A percentile compares a stretch with the other conserved stretches of the same genome.
Evolutionary conservation across 768 basidiomycete genomes (phyloP).

Genomic region (Termitomyces sp.): DNA sequence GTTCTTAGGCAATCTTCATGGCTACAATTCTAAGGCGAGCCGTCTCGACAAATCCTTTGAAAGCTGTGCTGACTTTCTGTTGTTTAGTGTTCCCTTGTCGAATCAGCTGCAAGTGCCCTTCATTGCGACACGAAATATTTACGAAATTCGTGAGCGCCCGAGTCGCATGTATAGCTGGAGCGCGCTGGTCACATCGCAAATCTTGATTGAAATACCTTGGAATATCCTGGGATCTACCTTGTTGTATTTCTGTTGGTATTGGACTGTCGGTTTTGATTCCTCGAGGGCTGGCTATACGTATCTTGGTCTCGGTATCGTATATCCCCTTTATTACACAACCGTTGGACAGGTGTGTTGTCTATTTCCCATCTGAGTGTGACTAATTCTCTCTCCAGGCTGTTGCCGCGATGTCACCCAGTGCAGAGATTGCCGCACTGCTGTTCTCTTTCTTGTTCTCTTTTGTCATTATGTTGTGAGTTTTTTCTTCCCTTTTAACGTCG

Average conservation of each 20-base stretch:
- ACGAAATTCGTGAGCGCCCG: constrained; percentile 64
- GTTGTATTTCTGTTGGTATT: constrained; percentile 67
- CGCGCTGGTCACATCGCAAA: constrained; percentile 48
- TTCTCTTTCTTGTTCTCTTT: constrained; percentile 53
- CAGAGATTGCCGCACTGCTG: constrained; percentile 48
- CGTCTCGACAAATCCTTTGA: not conserved
- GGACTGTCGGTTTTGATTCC: constrained; percentile 57
- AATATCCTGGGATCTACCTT: constrained; percentile 53
- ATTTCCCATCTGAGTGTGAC: too few relatives aligned
- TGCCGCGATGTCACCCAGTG: constrained; percentile 52
- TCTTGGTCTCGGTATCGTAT: constrained; percentile 48
- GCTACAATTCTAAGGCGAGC: constrained; percentile 36
- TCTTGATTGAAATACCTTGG: constrained; percentile 57
- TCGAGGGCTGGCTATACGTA: constrained; percentile 57
- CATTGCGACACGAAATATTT: constrained; percentile 53
- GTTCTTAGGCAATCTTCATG: constrained; percentile 48
- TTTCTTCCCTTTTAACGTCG: not conserved
- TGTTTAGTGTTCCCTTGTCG: constrained; percentile 40
- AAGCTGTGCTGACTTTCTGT: constrained; percentile 1
- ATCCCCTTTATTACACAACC: constrained; percentile 56
- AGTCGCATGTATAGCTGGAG: constrained; percentile 66
- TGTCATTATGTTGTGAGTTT: constrained; percentile 48
- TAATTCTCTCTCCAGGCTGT: constrained; percentile 40
- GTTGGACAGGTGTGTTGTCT: constrained; percentile 38
- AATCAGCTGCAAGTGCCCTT: constrained; percentile 63